These are phyloP conservation scores for Terana coerulea DNA, from an alignment of 768 basidiomycete species.

Conservation along the genomic window DNA sequence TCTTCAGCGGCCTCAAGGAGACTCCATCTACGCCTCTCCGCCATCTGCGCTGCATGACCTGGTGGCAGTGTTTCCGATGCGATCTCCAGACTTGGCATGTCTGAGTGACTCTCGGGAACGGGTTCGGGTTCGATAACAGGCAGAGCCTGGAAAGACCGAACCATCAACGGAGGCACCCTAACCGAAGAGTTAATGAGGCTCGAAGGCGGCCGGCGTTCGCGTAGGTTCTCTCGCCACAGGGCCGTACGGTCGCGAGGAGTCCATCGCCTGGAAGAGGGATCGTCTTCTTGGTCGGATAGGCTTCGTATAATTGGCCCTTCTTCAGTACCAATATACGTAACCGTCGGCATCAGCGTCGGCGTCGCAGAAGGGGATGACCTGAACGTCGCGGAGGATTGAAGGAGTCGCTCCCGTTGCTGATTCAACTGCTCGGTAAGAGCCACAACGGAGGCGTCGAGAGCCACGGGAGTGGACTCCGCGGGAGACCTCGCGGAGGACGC, in stretches of 20 bases:
- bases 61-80: no score
- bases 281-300: no score
- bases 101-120: not conserved
- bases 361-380: not conserved
- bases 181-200: no score
- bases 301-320: no score
- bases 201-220: not conserved
- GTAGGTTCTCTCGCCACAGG: conserved; percentile 2
- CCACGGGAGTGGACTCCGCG: not conserved
- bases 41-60: no score
- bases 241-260: not conserved
- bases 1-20: no score
- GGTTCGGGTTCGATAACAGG: not conserved
- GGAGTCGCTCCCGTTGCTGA: conserved; percentile 9
- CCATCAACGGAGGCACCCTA: no score
- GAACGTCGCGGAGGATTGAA: conserved; percentile 5
- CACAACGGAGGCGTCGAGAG: conserved; percentile 1
- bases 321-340: no score
- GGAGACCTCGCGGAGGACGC: conserved; percentile 1
- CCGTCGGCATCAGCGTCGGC: not conserved
- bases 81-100: conserved; percentile 1
- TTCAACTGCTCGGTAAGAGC: conserved; percentile 8
- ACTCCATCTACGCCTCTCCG: no score
- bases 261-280: no score
- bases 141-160: not conserved